Evolutionary conservation across 805 yeast genomes (phyloP).

Genomic region (Myxozyma vanderwaltii): DNA sequence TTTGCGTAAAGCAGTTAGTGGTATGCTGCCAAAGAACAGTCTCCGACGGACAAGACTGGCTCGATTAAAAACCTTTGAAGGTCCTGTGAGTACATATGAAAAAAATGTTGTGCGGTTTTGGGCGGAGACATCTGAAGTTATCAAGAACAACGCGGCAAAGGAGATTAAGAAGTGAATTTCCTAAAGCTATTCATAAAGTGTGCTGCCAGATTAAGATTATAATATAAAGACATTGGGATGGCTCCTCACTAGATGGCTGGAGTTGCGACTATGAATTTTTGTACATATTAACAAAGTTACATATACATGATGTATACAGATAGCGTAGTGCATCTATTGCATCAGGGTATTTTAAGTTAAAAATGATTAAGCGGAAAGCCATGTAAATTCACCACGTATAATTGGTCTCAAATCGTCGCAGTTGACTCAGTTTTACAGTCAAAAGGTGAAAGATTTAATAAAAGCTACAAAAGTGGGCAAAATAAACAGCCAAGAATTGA

Average conservation of each 20-base stretch:
- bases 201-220: neutral
- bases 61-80: constrained; percentile 85
- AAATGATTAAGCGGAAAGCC: too few species aligned
- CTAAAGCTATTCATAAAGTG: neutral
- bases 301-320: neutral
- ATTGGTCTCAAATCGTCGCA: too few species aligned
- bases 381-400: too few species aligned
- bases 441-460: too few species aligned
- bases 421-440: too few species aligned
- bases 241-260: neutral
- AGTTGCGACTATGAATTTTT: neutral
- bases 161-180: neutral
- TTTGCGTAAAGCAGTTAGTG: constrained; percentile 82
- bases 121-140: constrained; percentile 25
- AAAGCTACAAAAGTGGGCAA: too few species aligned
- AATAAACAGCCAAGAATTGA: too few species aligned
- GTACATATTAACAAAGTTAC: neutral
- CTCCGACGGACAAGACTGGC: constrained; percentile 76
- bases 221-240: neutral
- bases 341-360: neutral
- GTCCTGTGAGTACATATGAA: constrained; percentile 82
- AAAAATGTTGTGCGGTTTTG: constrained; percentile 58
- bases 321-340: neutral
- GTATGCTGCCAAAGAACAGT: constrained; percentile 93
- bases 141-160: constrained; percentile 1